Base-by-base conservation (phyloP, 2,329 filamentous ascomycete genomes). In the Fusarium praegraminearum region DNA sequence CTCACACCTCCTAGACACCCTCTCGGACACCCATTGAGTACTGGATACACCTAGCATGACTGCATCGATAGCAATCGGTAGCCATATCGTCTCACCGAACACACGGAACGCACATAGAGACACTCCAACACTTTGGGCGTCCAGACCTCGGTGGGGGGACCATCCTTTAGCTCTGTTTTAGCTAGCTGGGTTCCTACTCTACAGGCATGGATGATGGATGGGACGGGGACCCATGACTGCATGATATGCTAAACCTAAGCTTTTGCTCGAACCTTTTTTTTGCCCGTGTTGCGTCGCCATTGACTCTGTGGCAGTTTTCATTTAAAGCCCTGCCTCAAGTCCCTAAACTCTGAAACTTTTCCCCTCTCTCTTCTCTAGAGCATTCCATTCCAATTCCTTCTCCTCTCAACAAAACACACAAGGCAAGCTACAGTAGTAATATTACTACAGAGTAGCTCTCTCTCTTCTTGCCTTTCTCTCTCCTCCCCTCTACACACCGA, bases 31-130 rank as follows among this genome's bases (percentile, higher is more conserved):
- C 24, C 24, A 26, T 26, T 26, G 24, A 26, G 24, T 26, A 11
- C 11, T 16, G 3, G 16, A 8, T 3, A 5, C 24, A 16, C 40
- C 12, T 43, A 43, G 40, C 26, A 50, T 52, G 44, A 46, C 18
- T 32, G 12, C n/a, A 46, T 32, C n/a, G 28, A 43, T 45, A 44
- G 49, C 35, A 55, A 68, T 65, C 70, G 70, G 67, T 73, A 67
- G 62, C 70, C 68, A 32, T 45, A 73, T 71, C 59, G 57, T 70
- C 65, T 73, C 67, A 73, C 71, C 71, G 70, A 72, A 63, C 26
- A 46, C 18, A 32, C 44, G 28, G 28, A 15, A 20, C 28, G 26
- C 26, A 28, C 16, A 45, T 30, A 24, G 10, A 41, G 43, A 30
- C 22, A 40, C 7, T 33, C 24, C 13, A 13, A 24, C 22, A 40